phyloP scores from a whole-genome alignment of 345 rosid genomes.

The Microcos paniculata region DNA sequence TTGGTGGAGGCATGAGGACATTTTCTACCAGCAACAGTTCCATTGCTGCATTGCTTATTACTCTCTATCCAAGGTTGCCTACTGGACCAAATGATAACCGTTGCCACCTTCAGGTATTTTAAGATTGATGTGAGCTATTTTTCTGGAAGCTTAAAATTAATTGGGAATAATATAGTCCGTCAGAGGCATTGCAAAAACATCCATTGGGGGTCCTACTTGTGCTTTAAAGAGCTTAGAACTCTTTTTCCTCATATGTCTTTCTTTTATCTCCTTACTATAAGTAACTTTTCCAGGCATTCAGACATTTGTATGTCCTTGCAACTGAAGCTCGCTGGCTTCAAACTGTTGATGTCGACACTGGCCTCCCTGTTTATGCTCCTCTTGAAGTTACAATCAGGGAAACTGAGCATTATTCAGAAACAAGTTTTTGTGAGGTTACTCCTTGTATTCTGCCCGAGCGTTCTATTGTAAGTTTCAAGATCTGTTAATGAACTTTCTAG shows the following conservation, averaged over 20 bases:
- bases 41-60: constrained; percentile 79
- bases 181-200: background rate
- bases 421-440: constrained; percentile 82
- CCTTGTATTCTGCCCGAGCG: constrained; percentile 98
- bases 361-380: constrained; percentile 92
- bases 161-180: background rate
- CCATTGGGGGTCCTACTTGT: background rate
- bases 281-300: constrained; percentile 71
- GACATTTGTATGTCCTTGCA: constrained; percentile 95
- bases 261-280: constrained; percentile 4
- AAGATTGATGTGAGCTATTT: constrained; percentile 1
- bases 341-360: constrained; percentile 94
- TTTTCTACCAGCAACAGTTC: constrained; percentile 87
- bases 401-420: constrained; percentile 84
- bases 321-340: constrained; percentile 97
- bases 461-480: constrained; percentile 66
- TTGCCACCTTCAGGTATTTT: constrained; percentile 94
- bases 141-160: background rate
- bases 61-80: constrained; percentile 91
- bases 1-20: constrained; percentile 91
- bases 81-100: constrained; percentile 98
- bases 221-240: background rate
- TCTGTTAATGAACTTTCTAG: background rate
- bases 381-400: constrained; percentile 78
- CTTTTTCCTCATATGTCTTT: constrained; percentile 11